A percentile compares a stretch with the other conserved stretches of the same genome.
Conservation (phyloP, 2,329 filamentous ascomycete species). For the Fusarium sp. region DNA sequence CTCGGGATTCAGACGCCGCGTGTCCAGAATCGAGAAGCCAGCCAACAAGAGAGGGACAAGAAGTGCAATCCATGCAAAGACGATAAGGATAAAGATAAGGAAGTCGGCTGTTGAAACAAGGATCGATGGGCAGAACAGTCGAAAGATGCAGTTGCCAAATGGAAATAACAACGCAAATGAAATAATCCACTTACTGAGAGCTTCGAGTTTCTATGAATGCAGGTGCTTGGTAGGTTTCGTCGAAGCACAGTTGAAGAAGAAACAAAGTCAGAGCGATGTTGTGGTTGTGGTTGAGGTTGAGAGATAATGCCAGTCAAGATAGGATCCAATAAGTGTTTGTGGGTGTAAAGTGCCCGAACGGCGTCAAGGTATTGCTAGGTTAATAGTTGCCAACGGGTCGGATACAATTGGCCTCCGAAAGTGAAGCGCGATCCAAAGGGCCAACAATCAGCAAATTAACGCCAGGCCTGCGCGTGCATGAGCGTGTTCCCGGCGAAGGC, state of each 20-base stretch:
- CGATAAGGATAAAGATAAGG: constrained; percentile 8
- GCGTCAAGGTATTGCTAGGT: constrained; percentile 19
- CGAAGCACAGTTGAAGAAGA: background rate
- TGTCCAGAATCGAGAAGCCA: background rate
- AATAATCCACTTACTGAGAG: constrained; percentile 35
- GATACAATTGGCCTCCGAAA: constrained; percentile 30
- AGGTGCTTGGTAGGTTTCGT: constrained; percentile 1
- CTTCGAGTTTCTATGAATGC: background rate
- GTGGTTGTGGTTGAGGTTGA: too few species aligned
- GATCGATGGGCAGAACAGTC: constrained; percentile 7
- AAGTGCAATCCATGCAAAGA: constrained; percentile 9
- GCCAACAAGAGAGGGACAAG: constrained; percentile 10
- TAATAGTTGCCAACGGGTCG: constrained; percentile 26
- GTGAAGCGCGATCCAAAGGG: constrained; percentile 25
- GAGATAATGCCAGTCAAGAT: constrained; percentile 16
- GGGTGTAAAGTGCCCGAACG: constrained; percentile 14
- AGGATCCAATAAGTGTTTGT: constrained; percentile 7
- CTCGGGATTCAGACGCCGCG: background rate
- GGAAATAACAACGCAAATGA: constrained; percentile 27
- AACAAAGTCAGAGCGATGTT: constrained; percentile 8
- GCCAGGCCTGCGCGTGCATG: constrained; percentile 6
- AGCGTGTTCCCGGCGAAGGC: constrained; percentile 38
- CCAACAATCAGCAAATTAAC: constrained; percentile 16
- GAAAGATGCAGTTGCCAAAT: constrained; percentile 19
- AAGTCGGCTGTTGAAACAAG: constrained; percentile 5